Base-by-base conservation (phyloP, 176 grass and related monocot genomes). In the Microstegium vimineum region DNA sequence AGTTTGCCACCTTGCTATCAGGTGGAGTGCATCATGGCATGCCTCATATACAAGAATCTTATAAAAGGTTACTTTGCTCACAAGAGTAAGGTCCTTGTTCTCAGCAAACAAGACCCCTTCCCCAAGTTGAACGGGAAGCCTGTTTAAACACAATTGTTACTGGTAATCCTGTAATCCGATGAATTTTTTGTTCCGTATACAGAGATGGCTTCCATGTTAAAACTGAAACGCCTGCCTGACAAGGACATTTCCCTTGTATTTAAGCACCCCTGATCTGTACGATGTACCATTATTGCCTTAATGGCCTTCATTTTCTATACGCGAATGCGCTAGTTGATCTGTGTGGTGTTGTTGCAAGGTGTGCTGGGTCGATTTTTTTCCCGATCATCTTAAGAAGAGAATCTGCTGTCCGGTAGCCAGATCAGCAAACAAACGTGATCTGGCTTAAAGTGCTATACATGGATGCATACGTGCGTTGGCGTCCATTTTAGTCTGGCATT, bases 21-120 rank as follows among this genome's bases (percentile, higher is more conserved):
- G 96, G 93, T 89, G 63, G 96, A 95, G 32, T 95, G 93, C 71
- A 88, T 91, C 84, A 82, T 99, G 88, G 89, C 96, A 15, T 93
- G 92, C 87, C 87, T 99, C 8, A 95, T 99, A 79, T 89, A 94
- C 75, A 99, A 95, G 85, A 95, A 99, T 75, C 87, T 95, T 35
- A 88, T 88, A 34, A 95, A 95, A 54, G 90, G 96, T 69, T 99
- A 95, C 80, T 94, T 99, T 60, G 93, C 93, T 59, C 96, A 95
- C 82, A 95, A 99, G 76, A 95, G 89, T 77, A 99, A 99, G 87
- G 93, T 99, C 30, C 83, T 92, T 43, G 96, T 99, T 41, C 96
- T 99, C 66, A 99, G 91, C 91, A 99, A 99, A 89, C 86, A 90
- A 76, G 96, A 93, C 33, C 91, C 96, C 18, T 99, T 95, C 74